Evolutionary conservation across 2,329 filamentous ascomycete species (phyloP), one percentile per base, ranked within the genome.

Genomic region (Trichophyton equinum): DNA sequence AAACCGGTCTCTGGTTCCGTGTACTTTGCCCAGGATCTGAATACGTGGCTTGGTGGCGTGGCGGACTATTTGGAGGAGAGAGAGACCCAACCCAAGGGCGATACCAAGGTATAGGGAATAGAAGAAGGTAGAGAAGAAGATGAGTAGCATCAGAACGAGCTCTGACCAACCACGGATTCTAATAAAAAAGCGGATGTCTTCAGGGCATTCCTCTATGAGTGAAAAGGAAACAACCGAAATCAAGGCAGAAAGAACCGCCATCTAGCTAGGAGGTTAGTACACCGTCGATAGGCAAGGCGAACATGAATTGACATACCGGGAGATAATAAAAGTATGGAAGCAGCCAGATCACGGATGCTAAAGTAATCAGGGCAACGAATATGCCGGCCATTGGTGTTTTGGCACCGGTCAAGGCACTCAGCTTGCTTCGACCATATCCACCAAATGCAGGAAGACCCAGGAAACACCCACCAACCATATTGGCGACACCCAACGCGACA

Each of bases 181-280:
- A 62, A 89, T 75, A 78, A 97, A 99, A 79, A 97, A 99, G 57
- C 81, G 79, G 64, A 99, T 84, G 72, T 99, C 94, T 68, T 94
- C 87, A 0, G 94, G 94, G 11, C 89, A 90, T 78, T 99, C 94
- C 77, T 99, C 94, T 63, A 97, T 88, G 5, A 99, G 81, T 20
- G 91, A 94, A 77, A 87, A 96, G 20, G 94, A 94, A 27, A 99
- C 92, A 1, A 96, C 92, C 13, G 88, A 91, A 63, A 99, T 95
- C 84, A 97, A 94, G 18, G 92, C 83, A 18, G 86, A 95, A 20
- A 99, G 81, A 0, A 97, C 91, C 3, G 89, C 89, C 87, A 96
- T 96, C 86, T 94, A 44, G 20, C 15, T 4, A 13, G 18, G 22
- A 25, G 60, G 8, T 62, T 44, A 49, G 25, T 13, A 55, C n/a